These are phyloP conservation scores for Microdochium nivale DNA, from an alignment of 2,329 filamentous ascomycete genomes.

Conservation along the genomic window DNA sequence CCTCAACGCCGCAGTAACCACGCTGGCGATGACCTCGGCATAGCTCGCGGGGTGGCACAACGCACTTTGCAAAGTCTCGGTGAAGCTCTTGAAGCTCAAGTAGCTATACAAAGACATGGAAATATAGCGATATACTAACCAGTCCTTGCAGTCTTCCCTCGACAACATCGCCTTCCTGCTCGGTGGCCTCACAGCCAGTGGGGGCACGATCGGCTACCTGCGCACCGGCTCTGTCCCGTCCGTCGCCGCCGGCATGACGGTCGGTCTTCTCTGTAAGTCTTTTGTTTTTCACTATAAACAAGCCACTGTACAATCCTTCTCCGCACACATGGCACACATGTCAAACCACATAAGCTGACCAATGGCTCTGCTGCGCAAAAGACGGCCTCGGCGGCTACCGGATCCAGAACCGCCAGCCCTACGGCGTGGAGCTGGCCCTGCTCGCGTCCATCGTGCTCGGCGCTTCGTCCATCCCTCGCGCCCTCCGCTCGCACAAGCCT, in stretches of 20 bases:
- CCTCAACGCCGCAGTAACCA: too few species aligned
- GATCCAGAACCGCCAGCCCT: slow-evolving; percentile 64
- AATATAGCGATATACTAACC: too few species aligned
- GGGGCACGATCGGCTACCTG: slow-evolving; percentile 79
- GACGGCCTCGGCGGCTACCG: slow-evolving; percentile 76
- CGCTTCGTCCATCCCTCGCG: slow-evolving; percentile 77
- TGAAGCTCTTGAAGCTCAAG: too few species aligned
- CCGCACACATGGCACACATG: slow-evolving; percentile 1
- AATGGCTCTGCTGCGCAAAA: slow-evolving; percentile 15
- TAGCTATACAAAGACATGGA: too few species aligned
- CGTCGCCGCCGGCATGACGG: slow-evolving; percentile 72
- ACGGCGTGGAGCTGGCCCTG: slow-evolving; percentile 82
- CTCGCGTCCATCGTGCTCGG: slow-evolving; percentile 79
- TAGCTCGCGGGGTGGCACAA: too few species aligned
- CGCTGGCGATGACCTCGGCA: too few species aligned
- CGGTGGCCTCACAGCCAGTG: slow-evolving; percentile 73
- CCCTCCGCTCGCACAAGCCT: slow-evolving; percentile 75
- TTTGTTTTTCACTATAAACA: not conserved
- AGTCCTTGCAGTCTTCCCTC: slow-evolving; percentile 19
- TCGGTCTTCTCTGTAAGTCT: slow-evolving; percentile 56
- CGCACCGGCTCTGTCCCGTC: slow-evolving; percentile 82
- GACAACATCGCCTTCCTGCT: slow-evolving; percentile 67
- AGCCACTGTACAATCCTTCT: not conserved
- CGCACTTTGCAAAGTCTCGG: too few species aligned
- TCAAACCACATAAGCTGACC: slow-evolving; percentile 1